These are phyloP conservation scores for Talaromyces liani DNA, from an alignment of 495 filamentous ascomycete species.

Conservation along the genomic window DNA sequence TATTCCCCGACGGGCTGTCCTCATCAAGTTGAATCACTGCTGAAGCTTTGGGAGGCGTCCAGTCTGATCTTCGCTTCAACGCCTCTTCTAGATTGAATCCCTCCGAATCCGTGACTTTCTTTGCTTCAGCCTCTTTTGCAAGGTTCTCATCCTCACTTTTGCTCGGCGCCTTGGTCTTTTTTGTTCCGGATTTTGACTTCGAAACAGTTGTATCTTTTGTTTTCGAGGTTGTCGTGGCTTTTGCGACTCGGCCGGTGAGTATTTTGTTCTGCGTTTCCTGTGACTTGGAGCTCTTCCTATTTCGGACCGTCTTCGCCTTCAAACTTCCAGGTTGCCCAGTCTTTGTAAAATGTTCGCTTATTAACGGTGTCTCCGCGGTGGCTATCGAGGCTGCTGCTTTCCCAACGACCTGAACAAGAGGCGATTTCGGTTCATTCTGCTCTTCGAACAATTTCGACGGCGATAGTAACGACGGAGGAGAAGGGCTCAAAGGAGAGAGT, in stretches of 20 bases:
- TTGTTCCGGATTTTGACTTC: not conserved
- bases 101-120: conserved; percentile 14
- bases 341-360: not conserved
- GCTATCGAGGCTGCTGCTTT: not conserved
- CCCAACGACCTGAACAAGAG: not conserved
- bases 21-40: conserved; percentile 11
- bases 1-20: not conserved
- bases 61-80: conserved; percentile 31
- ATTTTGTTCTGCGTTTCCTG: conserved; percentile 24
- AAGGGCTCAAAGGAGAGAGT: conserved; percentile 15
- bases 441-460: conserved; percentile 26
- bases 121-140: not conserved
- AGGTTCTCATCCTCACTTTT: conserved; percentile 12
- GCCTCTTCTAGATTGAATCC: conserved; percentile 28
- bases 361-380: not conserved
- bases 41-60: conserved; percentile 34
- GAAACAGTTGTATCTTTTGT: not conserved
- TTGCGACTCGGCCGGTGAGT: conserved; percentile 13
- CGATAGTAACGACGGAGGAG: conserved; percentile 26
- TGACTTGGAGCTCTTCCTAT: conserved; percentile 13
- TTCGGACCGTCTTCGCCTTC: conserved; percentile 14
- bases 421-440: conserved; percentile 7
- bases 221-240: not conserved
- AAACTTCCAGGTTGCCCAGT: not conserved
- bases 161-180: conserved; percentile 13